Conservation (phyloP, 768 basidiomycete species). For the Psilocybe subaeruginosa region DNA sequence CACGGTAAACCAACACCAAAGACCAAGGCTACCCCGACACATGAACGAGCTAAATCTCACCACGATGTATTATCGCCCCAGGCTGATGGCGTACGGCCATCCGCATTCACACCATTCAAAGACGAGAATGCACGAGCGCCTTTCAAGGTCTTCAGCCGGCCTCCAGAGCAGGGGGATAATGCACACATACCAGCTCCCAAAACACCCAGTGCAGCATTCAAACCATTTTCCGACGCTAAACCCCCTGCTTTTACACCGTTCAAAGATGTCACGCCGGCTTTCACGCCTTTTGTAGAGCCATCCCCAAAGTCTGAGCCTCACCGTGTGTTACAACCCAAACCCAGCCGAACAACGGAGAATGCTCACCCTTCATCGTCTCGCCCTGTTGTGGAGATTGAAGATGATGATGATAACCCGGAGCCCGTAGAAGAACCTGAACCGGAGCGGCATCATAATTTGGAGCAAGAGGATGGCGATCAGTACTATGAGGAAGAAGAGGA, state of each 20-base stretch:
- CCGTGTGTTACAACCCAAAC: constrained; percentile 11
- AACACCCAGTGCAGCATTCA: constrained; percentile 39
- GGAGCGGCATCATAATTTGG: constrained; percentile 30
- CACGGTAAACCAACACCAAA: constrained; percentile 44
- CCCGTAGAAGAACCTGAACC: constrained; percentile 29
- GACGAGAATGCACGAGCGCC: constrained; percentile 51
- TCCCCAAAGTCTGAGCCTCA: constrained; percentile 24
- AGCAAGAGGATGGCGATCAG: constrained; percentile 31
- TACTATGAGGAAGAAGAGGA: constrained; percentile 33
- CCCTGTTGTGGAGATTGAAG: constrained; percentile 29
- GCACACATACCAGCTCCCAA: constrained; percentile 49
- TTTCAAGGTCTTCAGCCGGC: constrained; percentile 75
- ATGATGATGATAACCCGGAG: constrained; percentile 33
- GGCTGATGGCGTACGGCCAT: constrained; percentile 22
- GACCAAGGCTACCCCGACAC: constrained; percentile 30
- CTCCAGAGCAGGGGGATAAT: constrained; percentile 51
- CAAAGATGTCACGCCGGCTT: constrained; percentile 28
- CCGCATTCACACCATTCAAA: constrained; percentile 41
- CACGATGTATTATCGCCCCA: constrained; percentile 30
- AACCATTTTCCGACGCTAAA: constrained; percentile 42
- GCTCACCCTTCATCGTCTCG: constrained; percentile 23
- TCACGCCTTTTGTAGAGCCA: constrained; percentile 34
- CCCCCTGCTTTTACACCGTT: constrained; percentile 41
- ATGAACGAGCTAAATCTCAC: constrained; percentile 48
- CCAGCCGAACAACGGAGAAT: constrained; percentile 18